Evolutionary conservation across 176 grass and related monocot genomes (phyloP).

Genomic region (Oryza glumipatula): DNA sequence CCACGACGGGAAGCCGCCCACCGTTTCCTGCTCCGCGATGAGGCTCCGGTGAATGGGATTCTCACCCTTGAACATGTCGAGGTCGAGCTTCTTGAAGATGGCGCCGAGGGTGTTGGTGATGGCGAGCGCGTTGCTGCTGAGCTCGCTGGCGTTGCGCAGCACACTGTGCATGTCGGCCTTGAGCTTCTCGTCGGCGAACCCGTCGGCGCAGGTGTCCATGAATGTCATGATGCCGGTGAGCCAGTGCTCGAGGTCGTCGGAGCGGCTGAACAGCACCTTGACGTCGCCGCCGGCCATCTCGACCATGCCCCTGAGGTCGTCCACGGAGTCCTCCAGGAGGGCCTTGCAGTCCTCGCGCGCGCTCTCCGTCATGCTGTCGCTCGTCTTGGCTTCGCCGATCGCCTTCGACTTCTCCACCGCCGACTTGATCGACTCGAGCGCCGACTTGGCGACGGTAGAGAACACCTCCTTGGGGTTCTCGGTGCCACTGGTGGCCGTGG

Average conservation of each 20-base stretch:
- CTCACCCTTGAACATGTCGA: constrained; percentile 45
- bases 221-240: constrained; percentile 73
- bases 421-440: constrained; percentile 48
- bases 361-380: constrained; percentile 41
- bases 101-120: constrained; percentile 61
- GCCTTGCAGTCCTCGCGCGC: constrained; percentile 70
- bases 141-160: constrained; percentile 65
- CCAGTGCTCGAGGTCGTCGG: constrained; percentile 71
- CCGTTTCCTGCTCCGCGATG: constrained; percentile 9
- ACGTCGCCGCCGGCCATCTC: constrained; percentile 61
- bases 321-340: constrained; percentile 65
- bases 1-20: constrained; percentile 52
- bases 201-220: constrained; percentile 72
- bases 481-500: constrained; percentile 35
- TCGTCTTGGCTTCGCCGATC: constrained; percentile 44
- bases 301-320: constrained; percentile 57
- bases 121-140: constrained; percentile 85
- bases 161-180: constrained; percentile 55
- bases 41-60: constrained; percentile 38
- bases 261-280: constrained; percentile 47
- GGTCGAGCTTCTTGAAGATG: constrained; percentile 55
- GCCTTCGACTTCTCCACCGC: constrained; percentile 26
- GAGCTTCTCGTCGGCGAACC: constrained; percentile 65
- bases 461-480: constrained; percentile 56
- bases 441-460: constrained; percentile 41